phyloP scores from a whole-genome alignment of 108 stramenopile genomes.

The Discostella pseudostelligera region DNA sequence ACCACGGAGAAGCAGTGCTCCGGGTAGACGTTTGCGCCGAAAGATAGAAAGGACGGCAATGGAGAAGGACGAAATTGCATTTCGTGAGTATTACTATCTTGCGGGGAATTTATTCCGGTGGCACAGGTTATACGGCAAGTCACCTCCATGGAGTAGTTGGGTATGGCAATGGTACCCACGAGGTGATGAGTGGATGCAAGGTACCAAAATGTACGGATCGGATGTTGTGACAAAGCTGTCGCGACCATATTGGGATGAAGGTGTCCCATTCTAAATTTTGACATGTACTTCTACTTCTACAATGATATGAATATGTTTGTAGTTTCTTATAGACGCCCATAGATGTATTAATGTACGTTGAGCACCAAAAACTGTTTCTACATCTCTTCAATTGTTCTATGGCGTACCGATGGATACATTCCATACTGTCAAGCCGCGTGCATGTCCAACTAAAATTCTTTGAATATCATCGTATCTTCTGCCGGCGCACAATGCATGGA shows the following conservation, averaged over 20 bases:
- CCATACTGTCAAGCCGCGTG: not conserved
- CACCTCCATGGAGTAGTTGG: constrained; percentile 38
- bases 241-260: constrained; percentile 32
- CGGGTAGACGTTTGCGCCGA: constrained; percentile 13
- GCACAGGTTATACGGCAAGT: constrained; percentile 40
- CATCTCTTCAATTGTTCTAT: not conserved
- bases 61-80: constrained; percentile 22
- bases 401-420: no score
- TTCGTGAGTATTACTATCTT: constrained; percentile 48
- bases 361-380: no score
- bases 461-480: not conserved
- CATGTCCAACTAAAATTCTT: not conserved
- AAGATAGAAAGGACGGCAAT: constrained; percentile 11
- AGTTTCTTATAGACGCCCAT: no score
- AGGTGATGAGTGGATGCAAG: constrained; percentile 36
- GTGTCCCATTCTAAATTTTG: constrained; percentile 33
- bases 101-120: constrained; percentile 48
- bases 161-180: constrained; percentile 44
- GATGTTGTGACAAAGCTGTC: constrained; percentile 26
- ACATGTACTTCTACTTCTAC: no score
- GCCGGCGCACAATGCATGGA: not conserved
- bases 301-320: no score
- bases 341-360: not conserved
- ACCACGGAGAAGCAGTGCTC: constrained; percentile 41
- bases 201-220: constrained; percentile 25